These are phyloP conservation scores for Penicillium arizonense DNA, from an alignment of 495 filamentous ascomycete genomes.

Conservation along the genomic window DNA sequence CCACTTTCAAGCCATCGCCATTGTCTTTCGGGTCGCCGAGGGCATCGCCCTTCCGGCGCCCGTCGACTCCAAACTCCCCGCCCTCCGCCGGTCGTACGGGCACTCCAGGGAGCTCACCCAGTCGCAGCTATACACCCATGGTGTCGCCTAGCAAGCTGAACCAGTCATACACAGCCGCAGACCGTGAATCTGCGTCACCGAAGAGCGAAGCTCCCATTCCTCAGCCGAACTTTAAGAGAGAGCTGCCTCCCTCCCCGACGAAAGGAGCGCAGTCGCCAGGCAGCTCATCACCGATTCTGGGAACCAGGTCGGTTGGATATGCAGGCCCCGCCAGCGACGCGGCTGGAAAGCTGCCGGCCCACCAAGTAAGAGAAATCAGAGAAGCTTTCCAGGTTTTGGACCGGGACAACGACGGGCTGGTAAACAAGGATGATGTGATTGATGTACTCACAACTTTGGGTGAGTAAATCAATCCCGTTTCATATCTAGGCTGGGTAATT, in stretches of 20 bases:
- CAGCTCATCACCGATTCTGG: conserved; percentile 24
- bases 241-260: conserved; percentile 44
- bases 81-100: conserved; percentile 32
- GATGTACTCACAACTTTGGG: conserved; percentile 79
- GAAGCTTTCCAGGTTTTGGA: conserved; percentile 88
- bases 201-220: conserved; percentile 32
- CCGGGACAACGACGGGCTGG: conserved; percentile 70
- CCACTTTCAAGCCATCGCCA: conserved; percentile 68
- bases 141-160: conserved; percentile 49
- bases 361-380: conserved; percentile 71
- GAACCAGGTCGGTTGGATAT: conserved; percentile 25
- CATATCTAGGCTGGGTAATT: neutral
- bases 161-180: conserved; percentile 47
- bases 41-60: conserved; percentile 73
- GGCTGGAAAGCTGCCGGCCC: conserved; percentile 60
- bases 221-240: conserved; percentile 40
- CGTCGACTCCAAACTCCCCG: conserved; percentile 49
- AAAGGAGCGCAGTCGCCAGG: conserved; percentile 34
- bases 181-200: conserved; percentile 26
- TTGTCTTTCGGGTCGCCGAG: conserved; percentile 67
- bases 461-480: conserved; percentile 25
- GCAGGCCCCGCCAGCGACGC: conserved; percentile 43
- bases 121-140: conserved; percentile 41
- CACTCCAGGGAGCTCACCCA: conserved; percentile 46
- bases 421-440: conserved; percentile 73